Conservation (phyloP, 2,329 filamentous ascomycete genomes). For the Diaporthe nobilis region DNA sequence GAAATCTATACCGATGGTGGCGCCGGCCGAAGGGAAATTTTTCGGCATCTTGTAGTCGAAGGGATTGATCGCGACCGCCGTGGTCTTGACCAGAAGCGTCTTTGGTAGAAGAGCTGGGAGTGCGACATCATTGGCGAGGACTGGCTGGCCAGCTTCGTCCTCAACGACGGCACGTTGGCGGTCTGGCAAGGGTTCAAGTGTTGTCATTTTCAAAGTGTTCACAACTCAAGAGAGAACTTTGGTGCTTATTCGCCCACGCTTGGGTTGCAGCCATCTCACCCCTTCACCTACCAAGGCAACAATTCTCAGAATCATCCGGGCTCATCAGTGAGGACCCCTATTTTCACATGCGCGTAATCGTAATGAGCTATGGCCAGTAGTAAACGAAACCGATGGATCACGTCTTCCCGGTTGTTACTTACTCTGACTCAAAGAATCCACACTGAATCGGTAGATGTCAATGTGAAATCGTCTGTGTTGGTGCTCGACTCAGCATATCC, state of each 20-base stretch:
- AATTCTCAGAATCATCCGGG: background rate
- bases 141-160: constrained; percentile 5
- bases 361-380: background rate
- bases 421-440: constrained; percentile 9
- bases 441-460: background rate
- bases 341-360: background rate
- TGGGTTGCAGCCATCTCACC: background rate
- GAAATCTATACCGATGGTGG: constrained; percentile 1
- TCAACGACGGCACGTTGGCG: background rate
- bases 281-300: background rate
- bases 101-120: background rate
- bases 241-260: background rate
- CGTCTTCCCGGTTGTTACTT: background rate
- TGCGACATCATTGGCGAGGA: background rate
- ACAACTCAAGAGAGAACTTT: background rate
- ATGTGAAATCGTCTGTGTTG: background rate
- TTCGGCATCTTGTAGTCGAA: constrained; percentile 21
- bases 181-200: background rate
- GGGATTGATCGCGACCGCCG: background rate
- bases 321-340: background rate
- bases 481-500: background rate
- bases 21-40: background rate
- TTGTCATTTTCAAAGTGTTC: background rate
- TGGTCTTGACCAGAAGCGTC: background rate
- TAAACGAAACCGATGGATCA: background rate